Base-by-base conservation (phyloP, 176 grass and related monocot species). In the Chrysopogon serrulatus region DNA sequence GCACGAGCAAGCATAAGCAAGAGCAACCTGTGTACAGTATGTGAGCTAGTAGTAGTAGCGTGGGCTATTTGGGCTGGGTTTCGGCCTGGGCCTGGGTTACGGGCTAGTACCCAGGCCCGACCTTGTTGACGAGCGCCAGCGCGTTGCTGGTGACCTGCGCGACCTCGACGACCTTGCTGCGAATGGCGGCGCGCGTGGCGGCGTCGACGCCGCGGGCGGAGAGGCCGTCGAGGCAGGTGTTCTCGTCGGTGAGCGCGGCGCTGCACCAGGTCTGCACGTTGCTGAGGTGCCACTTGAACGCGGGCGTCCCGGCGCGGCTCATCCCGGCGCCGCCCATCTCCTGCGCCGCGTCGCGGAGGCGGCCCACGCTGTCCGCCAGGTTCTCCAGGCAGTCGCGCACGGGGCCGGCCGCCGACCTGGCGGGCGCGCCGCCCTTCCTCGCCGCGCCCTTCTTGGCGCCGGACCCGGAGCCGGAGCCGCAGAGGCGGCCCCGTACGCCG, bases 101-200 rank as follows among this genome's bases (percentile, higher is more conserved):
- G 82, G 78, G 82, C 84, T 82, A 92, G 41, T 86, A 35, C 2
- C 71, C 64, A 5, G 88, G 31, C 18, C 43, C 88, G 61, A 93
- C 86, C 42, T 74, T 80, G 59, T 93, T 98, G 75, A 98, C 88
- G 78, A 98, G 91, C 12, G 89, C 90, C 19, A 98, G 92, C 7
- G 95, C 95, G 83, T 98, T 98, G 88, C 92, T 93, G 86, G 95
- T 98, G 67, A 95, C 88, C 82, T 98, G 95, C 8, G 90, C 92
- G n/a, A 98, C 92, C 48, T 93, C 90, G 34, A 98, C 90, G 44
- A 98, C 92, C 95, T 95, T 95, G 33, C 83, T 74, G 30, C 92
- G 87, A 39, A 98, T 89, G 35, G 87, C 86, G 18, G 83, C 47
- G 65, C 90, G 86, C 39, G 87, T 86, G 53, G 11, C 24, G 27